Evolutionary conservation across 208 protist genomes (phyloP).

Genomic region (Trypanosoma cruzi): DNA sequence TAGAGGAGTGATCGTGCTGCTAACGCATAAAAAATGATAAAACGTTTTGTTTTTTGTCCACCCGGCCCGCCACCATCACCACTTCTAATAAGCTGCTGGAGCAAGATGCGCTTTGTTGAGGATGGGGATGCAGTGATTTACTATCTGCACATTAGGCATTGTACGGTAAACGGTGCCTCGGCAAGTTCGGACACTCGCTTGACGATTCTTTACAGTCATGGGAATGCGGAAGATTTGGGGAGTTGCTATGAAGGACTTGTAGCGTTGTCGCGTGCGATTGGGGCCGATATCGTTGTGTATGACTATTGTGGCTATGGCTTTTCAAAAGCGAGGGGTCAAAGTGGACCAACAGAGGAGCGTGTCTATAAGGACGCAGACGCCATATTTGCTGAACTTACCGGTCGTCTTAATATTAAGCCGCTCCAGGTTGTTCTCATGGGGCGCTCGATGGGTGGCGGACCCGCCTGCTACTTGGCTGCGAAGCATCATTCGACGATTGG

Average conservation of each 20-base stretch:
- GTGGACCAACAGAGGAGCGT: conserved; percentile 34
- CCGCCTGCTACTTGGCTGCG: conserved; percentile 70
- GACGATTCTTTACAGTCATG: conserved; percentile 74
- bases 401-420: conserved; percentile 38
- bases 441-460: conserved; percentile 77
- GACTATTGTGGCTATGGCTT: conserved; percentile 87
- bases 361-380: conserved; percentile 74
- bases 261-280: too few species aligned
- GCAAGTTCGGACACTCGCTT: conserved; percentile 7
- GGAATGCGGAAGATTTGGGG: conserved; percentile 75
- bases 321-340: conserved; percentile 34
- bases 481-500: conserved; percentile 63
- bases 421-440: conserved; percentile 62
- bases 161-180: background rate
- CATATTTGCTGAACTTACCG: conserved; percentile 57
- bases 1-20: background rate
- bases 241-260: conserved; percentile 33
- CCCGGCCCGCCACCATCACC: conserved; percentile 28
- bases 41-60: conserved; percentile 64
- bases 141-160: conserved; percentile 19
- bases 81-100: conserved; percentile 34
- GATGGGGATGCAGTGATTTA: conserved; percentile 8
- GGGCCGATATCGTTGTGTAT: too few species aligned
- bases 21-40: conserved; percentile 31
- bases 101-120: conserved; percentile 20